Evolutionary conservation across 78 protist species (phyloP).

Genomic region (Mantamonas sphyraenae): DNA sequence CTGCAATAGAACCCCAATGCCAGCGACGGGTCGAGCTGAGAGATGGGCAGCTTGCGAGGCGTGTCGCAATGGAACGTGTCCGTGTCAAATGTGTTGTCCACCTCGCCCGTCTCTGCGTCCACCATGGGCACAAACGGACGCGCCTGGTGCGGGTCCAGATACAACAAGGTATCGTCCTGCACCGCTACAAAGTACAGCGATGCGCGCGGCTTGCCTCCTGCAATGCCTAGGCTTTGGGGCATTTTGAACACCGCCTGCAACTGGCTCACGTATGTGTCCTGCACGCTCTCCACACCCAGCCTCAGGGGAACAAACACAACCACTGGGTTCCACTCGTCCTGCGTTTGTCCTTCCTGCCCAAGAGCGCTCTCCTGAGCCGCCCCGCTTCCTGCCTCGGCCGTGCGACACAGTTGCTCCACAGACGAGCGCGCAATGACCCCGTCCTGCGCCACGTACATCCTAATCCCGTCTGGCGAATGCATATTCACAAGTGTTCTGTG

Average conservation of each 20-base stretch:
- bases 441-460: too few relatives aligned
- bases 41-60: not conserved
- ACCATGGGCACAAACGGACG: too few relatives aligned
- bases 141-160: too few relatives aligned
- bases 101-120: not conserved
- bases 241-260: not conserved
- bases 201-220: conserved; percentile 12
- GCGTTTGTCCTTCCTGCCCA: too few relatives aligned
- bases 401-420: too few relatives aligned
- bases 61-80: not conserved
- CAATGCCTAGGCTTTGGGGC: conserved; percentile 5
- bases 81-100: not conserved
- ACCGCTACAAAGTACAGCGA: conserved; percentile 7
- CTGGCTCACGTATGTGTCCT: not conserved
- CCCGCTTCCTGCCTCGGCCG: too few relatives aligned
- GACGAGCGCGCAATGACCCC: too few relatives aligned
- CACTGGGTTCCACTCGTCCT: not conserved
- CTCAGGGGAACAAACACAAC: not conserved
- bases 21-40: not conserved
- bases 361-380: too few relatives aligned
- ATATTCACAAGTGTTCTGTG: too few relatives aligned
- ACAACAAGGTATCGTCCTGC: too few relatives aligned
- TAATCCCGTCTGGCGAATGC: too few relatives aligned
- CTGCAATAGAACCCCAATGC: not conserved
- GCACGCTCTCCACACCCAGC: not conserved